Base-by-base conservation (phyloP, 2,329 filamentous ascomycete genomes). In the Neoascochyta sp. region DNA sequence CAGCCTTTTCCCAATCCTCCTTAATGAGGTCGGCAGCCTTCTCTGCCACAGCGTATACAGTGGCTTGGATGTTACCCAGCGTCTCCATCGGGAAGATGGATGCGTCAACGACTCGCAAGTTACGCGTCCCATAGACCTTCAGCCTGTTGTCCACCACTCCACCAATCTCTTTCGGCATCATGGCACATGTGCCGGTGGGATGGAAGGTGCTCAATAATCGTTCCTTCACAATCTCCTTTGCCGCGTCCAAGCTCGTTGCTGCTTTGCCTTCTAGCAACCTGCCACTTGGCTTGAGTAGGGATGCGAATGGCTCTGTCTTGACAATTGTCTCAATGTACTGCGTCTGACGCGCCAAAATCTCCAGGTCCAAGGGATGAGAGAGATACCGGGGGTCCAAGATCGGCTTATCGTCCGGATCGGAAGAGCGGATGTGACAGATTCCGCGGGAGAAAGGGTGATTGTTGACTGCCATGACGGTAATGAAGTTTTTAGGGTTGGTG, bases 331-430 rank as follows among this genome's bases (percentile, higher is more conserved):
- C 45, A 30, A 56, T 62, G 11, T 51, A 51, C 10, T 55, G 43
- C 14, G 38, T 34, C 16, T 57, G 53, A 5, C 57, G 53, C 1
- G 63, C 57, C 1, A 63, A 44, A 7, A 69, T 32, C 18, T 67
- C 58, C 6, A 66, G 34, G 32, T 70, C 67, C 4, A 66, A 36
- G 0, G 67, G 64, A 32, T 70, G 62, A 9, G 59, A 57, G 17
- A 69, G 47, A 16, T 66, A 68, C 7, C 52, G 52, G 0, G 62
- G 59, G 39, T 71, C 63, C 23, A 71, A 63, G 2, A 38, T 24
- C 0, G 67, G 66, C 10, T 52, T 41, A 4, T 41, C 54, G 1
- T 39, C 39, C 0, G 57, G 49, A 22, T 66, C 46, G 0, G 58
- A 21, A 3, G 63, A 66, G 1, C 38, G 34, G 19, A 69, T 59